Percentiles rank a stretch among this genome's conserved stretches.
These are phyloP conservation scores for Teratosphaeria viscida DNA, from an alignment of 2,329 filamentous ascomycete genomes.

Conservation along the genomic window DNA sequence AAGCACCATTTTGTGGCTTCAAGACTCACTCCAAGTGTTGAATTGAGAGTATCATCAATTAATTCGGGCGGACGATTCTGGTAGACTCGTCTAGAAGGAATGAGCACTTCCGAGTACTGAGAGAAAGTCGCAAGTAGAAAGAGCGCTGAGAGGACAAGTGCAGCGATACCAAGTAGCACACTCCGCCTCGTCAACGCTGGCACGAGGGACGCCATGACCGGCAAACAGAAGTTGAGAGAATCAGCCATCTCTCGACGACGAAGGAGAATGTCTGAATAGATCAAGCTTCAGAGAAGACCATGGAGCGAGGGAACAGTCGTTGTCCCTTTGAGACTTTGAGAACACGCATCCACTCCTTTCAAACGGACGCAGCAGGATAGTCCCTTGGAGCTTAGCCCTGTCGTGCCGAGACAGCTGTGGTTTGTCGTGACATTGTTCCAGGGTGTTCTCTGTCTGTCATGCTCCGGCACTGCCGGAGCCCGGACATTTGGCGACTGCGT, in stretches of 20 bases:
- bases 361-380: background rate
- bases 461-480: background rate
- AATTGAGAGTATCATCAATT: background rate
- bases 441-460: background rate
- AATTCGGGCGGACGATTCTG: background rate
- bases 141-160: background rate
- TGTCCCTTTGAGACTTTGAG: background rate
- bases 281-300: background rate
- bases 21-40: background rate
- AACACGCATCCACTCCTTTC: background rate
- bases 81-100: background rate
- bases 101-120: background rate
- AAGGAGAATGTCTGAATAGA: background rate
- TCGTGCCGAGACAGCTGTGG: background rate
- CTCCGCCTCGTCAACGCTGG: background rate
- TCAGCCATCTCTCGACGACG: background rate
- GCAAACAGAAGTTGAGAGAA: background rate
- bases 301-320: background rate
- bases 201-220: background rate
- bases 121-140: background rate
- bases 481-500: background rate
- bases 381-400: background rate
- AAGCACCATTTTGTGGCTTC: background rate
- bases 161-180: background rate
- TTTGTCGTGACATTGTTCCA: background rate